A percentile compares a stretch with the other conserved stretches of the same genome.
Evolutionary conservation across 2,329 filamentous ascomycete species (phyloP).

Genomic region (Hirsutella minnesotensis): DNA sequence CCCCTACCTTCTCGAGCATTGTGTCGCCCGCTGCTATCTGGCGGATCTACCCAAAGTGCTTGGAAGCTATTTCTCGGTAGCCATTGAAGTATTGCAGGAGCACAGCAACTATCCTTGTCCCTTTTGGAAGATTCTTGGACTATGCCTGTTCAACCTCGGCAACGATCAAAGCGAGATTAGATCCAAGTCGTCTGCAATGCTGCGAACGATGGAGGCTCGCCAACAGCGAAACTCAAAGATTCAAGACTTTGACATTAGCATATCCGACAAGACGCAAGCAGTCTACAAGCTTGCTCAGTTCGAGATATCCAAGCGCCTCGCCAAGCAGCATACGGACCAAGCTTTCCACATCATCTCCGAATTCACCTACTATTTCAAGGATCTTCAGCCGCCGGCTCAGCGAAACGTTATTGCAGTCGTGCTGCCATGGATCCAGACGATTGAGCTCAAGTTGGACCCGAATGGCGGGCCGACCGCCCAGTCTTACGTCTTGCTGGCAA

Average conservation of each 20-base stretch:
- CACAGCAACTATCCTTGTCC: conserved; percentile 70
- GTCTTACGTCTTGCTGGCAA: conserved; percentile 90
- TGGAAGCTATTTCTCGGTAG: conserved; percentile 90
- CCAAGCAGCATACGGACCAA: conserved; percentile 76
- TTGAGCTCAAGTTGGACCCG: conserved; percentile 84
- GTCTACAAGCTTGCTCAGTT: conserved; percentile 98
- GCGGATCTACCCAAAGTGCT: conserved; percentile 71
- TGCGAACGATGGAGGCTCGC: conserved; percentile 72
- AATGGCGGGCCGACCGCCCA: conserved; percentile 82
- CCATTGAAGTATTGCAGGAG: conserved; percentile 76
- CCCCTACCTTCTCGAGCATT: conserved; percentile 74
- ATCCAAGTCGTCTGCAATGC: conserved; percentile 72
- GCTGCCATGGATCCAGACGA: conserved; percentile 89
- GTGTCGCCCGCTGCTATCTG: conserved; percentile 82
- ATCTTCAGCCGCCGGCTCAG: conserved; percentile 69
- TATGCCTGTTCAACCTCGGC: conserved; percentile 84
- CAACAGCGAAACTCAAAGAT: conserved; percentile 74
- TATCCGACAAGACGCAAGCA: conserved; percentile 95
- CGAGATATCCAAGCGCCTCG: conserved; percentile 83
- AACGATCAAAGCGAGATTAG: conserved; percentile 83
- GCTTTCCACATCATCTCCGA: conserved; percentile 95
- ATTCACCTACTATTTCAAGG: conserved; percentile 87
- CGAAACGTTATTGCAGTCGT: conserved; percentile 91
- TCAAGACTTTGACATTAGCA: conserved; percentile 95
- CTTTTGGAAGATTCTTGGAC: conserved; percentile 82